Evolutionary conservation across 805 yeast species (phyloP), one percentile per base, ranked within the genome.

Genomic region (Pichia cephalocereana): DNA sequence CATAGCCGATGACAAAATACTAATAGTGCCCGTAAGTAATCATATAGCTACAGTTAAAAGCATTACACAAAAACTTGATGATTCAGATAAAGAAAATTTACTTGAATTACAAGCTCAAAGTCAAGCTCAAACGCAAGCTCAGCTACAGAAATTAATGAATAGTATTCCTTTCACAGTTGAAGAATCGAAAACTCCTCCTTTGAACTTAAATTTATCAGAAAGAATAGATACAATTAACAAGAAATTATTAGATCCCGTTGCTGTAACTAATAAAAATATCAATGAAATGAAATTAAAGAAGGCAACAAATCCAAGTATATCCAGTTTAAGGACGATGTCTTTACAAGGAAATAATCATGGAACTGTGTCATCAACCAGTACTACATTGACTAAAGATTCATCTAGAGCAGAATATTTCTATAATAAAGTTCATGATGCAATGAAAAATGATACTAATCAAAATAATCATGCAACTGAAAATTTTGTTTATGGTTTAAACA

Each of bases 381-480:
- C 65, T 7, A 41, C 54, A 1, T 54, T 75, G 46, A 79, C 77
- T 51, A 77, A 73, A 53, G 66, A 67, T 7, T 76, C 87, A 4
- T 80, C 95, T 8, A 77, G 89, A 59, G 93, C 96, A 0, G 98
- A 90, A 60, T 79, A 88, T 51, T 93, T 93, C 65, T 98, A 97
- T 10, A 97, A 98, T 0, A 86, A 84, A 57, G 72, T 93, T 52
- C 98, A 96, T 9, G 83, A 88, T 48, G 98, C 98, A 1, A 95
- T 91, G 5, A 95, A 85, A 53, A 96, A 88, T 57, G 90, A 80
- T 41, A 87, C 85, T 52, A 80, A 85, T 39, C 58, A 58, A 34
- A 55, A 57, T 17, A 82, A 90, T 34, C 97, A 90, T 62, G 80
- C 89, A 27, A 96, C 90, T 56, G 99, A 93, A 63, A 88, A 96